Percentiles rank a stretch among this genome's conserved stretches.
Evolutionary conservation across 371 early-diverging fungal species (phyloP).

Genomic region (Dichotomocladium elegans): DNA sequence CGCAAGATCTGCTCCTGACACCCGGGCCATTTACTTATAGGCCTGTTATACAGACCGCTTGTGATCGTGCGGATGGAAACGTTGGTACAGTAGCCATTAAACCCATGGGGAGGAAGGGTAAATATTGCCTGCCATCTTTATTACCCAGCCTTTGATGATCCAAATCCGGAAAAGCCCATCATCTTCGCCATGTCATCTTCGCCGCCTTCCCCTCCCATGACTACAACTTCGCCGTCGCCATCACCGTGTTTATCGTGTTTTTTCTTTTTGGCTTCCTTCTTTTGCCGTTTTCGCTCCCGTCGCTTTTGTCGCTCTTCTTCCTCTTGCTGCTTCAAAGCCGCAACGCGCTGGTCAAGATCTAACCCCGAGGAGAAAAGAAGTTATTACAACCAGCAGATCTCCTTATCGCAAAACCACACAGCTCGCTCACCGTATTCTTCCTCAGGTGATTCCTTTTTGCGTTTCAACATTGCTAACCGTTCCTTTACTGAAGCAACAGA

Average conservation of each 20-base stretch:
- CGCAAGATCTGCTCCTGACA: too few species aligned
- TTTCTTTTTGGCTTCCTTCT: conserved; percentile 47
- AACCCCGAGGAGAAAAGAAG: too few species aligned
- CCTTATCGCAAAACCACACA: too few species aligned
- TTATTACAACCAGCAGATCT: too few species aligned
- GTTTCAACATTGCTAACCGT: conserved; percentile 50
- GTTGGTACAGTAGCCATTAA: too few species aligned
- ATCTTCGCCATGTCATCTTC: conserved; percentile 46
- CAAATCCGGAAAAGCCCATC: conserved; percentile 53
- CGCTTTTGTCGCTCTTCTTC: conserved; percentile 46
- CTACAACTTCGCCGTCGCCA: conserved; percentile 3
- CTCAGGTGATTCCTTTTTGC: conserved; percentile 50
- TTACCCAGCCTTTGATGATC: conserved; percentile 31
- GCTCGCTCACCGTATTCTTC: conserved; percentile 55
- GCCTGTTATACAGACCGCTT: too few species aligned
- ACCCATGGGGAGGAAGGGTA: not conserved
- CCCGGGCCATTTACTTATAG: too few species aligned
- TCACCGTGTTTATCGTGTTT: conserved; percentile 22
- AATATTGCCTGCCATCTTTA: not conserved
- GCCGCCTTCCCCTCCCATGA: too few species aligned
- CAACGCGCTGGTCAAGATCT: conserved; percentile 58
- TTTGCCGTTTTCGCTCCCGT: conserved; percentile 50
- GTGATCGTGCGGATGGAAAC: too few species aligned
- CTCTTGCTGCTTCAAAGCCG: conserved; percentile 40
- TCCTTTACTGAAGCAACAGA: conserved; percentile 49